Percentiles rank a stretch among this genome's conserved stretches.
phyloP scores from a whole-genome alignment of 257 asterid genomes.

The Scutellaria barbata region DNA sequence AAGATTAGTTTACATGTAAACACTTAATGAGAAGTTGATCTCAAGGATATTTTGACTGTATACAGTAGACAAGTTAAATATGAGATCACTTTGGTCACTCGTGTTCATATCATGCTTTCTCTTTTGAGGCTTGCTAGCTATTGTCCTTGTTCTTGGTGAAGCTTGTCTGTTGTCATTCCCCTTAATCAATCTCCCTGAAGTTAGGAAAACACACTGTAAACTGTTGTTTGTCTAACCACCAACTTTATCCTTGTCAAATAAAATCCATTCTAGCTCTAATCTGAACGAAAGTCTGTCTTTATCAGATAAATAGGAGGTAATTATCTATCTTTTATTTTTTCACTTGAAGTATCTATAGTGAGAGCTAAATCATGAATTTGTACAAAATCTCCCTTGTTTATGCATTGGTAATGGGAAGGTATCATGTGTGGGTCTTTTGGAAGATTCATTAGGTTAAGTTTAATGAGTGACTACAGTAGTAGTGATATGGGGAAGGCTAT shows the following conservation, averaged over 20 bases:
- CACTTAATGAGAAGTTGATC: not conserved
- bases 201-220: not conserved
- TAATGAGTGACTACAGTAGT: not conserved
- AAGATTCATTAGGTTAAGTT: not conserved
- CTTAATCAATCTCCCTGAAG: slow-evolving; percentile 23
- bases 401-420: not conserved
- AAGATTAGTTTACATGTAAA: not conserved
- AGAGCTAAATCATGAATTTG: not conserved
- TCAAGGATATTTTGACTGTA: slow-evolving; percentile 8
- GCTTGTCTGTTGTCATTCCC: slow-evolving; percentile 5
- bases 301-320: slow-evolving; percentile 16
- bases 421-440: slow-evolving; percentile 1
- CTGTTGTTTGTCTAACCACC: slow-evolving; percentile 22
- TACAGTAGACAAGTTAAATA: not conserved
- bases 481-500: not conserved
- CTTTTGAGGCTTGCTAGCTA: not conserved
- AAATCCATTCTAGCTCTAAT: slow-evolving; percentile 21
- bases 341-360: not conserved
- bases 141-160: slow-evolving; percentile 13
- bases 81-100: slow-evolving; percentile 22
- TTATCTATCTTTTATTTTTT: not conserved
- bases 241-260: slow-evolving; percentile 13
- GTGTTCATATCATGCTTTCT: not conserved
- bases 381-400: not conserved
- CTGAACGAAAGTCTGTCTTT: slow-evolving; percentile 19